These are phyloP conservation scores for Suillus spraguei DNA, from an alignment of 768 basidiomycete genomes.

Conservation along the genomic window DNA sequence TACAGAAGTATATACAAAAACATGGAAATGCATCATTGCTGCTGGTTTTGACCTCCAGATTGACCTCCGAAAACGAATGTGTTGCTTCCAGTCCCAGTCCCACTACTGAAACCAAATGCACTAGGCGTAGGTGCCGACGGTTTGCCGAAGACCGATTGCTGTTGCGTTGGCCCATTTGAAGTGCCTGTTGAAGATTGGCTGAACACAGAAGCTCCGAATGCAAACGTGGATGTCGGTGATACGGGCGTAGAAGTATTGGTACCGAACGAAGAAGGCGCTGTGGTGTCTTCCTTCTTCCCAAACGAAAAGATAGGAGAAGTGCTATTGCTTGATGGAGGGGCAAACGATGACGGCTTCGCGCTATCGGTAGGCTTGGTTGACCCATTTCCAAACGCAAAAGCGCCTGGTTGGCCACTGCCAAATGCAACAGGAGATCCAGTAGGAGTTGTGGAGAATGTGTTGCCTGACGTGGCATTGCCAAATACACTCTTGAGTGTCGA, in stretches of 20 bases:
- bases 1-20: neutral
- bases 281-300: constrained; percentile 3
- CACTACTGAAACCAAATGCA: constrained; percentile 36
- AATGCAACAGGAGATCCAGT: constrained; percentile 18
- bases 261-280: neutral
- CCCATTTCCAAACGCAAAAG: constrained; percentile 26
- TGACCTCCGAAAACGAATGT: constrained; percentile 18
- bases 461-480: constrained; percentile 19
- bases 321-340: constrained; percentile 13
- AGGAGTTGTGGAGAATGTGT: constrained; percentile 19
- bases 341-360: constrained; percentile 20
- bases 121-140: constrained; percentile 25
- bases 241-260: constrained; percentile 5
- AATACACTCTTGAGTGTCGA: constrained; percentile 22
- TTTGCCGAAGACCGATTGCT: constrained; percentile 29
- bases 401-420: constrained; percentile 12
- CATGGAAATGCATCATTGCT: constrained; percentile 24
- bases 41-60: constrained; percentile 30
- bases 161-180: constrained; percentile 15
- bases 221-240: constrained; percentile 15
- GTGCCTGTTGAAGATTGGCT: neutral
- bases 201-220: neutral
- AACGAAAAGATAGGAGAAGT: constrained; percentile 14
- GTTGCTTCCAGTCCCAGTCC: constrained; percentile 9
- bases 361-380: constrained; percentile 20